A percentile compares a stretch with the other conserved stretches of the same genome.
Evolutionary conservation across 1,284 basidiomycete genomes (phyloP).

Genomic region (Rugiboletus extremiorientalis): DNA sequence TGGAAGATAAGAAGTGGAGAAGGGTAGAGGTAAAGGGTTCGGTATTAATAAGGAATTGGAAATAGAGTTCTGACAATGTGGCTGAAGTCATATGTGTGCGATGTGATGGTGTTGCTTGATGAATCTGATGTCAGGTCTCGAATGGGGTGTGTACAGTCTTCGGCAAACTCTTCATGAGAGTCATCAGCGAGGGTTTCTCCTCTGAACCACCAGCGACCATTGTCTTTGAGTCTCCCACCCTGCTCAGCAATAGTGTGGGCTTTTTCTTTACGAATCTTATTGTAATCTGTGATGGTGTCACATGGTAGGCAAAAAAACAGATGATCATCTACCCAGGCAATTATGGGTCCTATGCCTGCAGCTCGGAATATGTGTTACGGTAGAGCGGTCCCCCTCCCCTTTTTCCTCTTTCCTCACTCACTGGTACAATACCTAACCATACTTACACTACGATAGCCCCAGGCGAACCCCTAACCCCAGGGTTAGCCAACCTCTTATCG

Average conservation of each 20-base stretch:
- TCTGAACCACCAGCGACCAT: neutral
- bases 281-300: neutral
- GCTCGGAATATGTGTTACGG: conserved; percentile 1
- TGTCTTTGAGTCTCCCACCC: neutral
- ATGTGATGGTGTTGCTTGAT: too few relatives aligned
- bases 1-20: too few relatives aligned
- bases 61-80: too few relatives aligned
- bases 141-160: neutral
- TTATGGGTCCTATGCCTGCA: neutral
- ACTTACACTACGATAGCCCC: too few relatives aligned
- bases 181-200: neutral
- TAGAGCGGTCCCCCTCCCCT: too few relatives aligned
- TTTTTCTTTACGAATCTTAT: neutral
- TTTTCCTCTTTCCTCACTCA: too few relatives aligned
- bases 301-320: neutral
- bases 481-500: too few relatives aligned
- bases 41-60: too few relatives aligned
- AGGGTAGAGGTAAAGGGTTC: too few relatives aligned
- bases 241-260: neutral
- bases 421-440: too few relatives aligned
- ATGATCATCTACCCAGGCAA: conserved; percentile 8
- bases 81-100: too few relatives aligned
- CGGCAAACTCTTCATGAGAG: neutral
- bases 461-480: too few relatives aligned
- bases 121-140: neutral